Base-by-base conservation (phyloP, 2,329 filamentous ascomycete species). In the Beauveria brongniartii region DNA sequence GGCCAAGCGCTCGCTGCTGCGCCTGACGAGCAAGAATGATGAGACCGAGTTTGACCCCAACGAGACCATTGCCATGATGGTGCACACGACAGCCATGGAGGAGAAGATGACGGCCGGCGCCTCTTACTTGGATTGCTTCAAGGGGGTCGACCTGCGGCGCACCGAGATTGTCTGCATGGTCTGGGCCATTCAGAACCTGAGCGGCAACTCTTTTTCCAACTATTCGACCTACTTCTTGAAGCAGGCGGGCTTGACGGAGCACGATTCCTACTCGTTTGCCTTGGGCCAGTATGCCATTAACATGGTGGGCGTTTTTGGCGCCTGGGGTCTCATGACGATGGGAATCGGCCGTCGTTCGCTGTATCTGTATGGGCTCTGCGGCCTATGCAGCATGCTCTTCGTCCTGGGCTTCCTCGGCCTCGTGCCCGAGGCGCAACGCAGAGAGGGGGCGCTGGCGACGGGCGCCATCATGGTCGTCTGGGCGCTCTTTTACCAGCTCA, bases 31-130 rank as follows among this genome's bases (percentile, higher is more conserved):
- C 67, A 67, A 79, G 16, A 77, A 85, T 64, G 77, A 78, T 59
- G 86, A 91, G 63, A 87, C 84, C 1, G 82, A 88, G 63, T 92
- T 94, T 67, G 84, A 95, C 68, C 83, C 89, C 12, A 89, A 95
- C 64, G 90, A 94, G 74, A 94, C 90, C 0, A 80, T 96, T 55
- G 87, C 90, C 67, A 95, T 96, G 90, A 96, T 96, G 89, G 85
- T 91, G 1, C 90, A 95, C 70, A 96, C 91, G 0, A 92, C 89
- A 0, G 88, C 88, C 0, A 77, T 95, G 12, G 92, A 96, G 71
- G 82, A 90, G 69, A 81, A 83, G 73, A 89, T 91, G 58, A 92
- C 89, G 4, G 76, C 77, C 7, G 91, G 91, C 34, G 84, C 89
- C 6, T 86, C 80, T 58, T 96, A 94, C 72, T 74, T 83, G 67